Base-by-base conservation (phyloP, 2,329 filamentous ascomycete genomes). In the Thielaviopsis ethacetica region DNA sequence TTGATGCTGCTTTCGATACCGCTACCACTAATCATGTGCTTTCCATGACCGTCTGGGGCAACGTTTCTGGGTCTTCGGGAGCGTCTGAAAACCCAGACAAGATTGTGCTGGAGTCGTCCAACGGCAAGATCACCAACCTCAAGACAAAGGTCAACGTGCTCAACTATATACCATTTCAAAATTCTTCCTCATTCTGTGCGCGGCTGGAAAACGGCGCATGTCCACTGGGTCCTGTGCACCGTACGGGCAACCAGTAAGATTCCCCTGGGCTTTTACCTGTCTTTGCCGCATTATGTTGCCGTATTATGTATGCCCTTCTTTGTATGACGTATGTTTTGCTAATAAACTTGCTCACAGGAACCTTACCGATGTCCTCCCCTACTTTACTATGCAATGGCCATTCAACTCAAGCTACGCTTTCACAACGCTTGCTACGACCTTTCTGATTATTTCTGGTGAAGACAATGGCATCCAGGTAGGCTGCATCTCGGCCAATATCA, bases 341-440 rank as follows among this genome's bases (percentile, higher is more conserved):
- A 19, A 58, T 60, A 15, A 34, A 34, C 12, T 2, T 27, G 17
- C 57, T 49, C 55, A 56, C 63, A 73, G 71, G 58, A 65, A 67
- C 56, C 63, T 71, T 19, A 71, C 71, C 10, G 65, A 75, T 64
- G 68, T 68, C 10, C 74, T 95, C 47, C 88, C 86, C 2, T 84
- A 86, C 1, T 84, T 96, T 67, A 83, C 81, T 58, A 72, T 95
- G 34, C 76, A 78, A 30, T 82, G 90, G 69, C 77, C 88, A 62
- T 85, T 97, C 69, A 75, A 77, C 63, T 88, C 88, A n/a, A 81
- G 82, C 0, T 98, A 95, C 69, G 80, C 88, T 4, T 95, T 98
- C 68, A 79, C 88, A 1, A 91, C 91, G 1, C 83, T 97, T 63
- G 78, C 83, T 6, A 77, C 87, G 9, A 88, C 82, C 0, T 76